Evolutionary conservation across 345 rosid genomes (phyloP).

Genomic region (Capsella bursapastoris): DNA sequence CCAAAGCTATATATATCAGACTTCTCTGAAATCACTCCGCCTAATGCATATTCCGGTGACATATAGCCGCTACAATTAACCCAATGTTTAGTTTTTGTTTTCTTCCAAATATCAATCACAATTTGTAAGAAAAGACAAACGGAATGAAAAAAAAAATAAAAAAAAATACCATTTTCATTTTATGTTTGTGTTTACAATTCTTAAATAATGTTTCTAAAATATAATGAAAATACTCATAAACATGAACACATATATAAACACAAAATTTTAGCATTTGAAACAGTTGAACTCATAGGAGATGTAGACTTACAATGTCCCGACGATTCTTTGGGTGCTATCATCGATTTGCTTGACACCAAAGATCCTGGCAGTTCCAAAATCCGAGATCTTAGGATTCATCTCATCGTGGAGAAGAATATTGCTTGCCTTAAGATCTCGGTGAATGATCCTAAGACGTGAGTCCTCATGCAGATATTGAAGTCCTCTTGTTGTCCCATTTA

Average conservation of each 20-base stretch:
- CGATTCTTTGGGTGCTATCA: background rate
- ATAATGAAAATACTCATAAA: background rate
- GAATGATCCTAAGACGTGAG: conserved; percentile 11
- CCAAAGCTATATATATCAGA: conserved; percentile 3
- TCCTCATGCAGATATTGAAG: conserved; percentile 21
- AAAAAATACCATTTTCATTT: no score
- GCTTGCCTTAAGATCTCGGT: conserved; percentile 19
- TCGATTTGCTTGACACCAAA: background rate
- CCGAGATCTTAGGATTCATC: conserved; percentile 3
- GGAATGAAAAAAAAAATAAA: no score
- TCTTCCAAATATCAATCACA: no score
- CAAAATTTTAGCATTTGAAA: background rate
- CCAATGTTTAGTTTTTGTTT: no score
- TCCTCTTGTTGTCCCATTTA: conserved; percentile 11
- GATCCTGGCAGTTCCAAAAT: background rate
- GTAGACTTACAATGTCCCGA: background rate
- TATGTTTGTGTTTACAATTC: background rate
- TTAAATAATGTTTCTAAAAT: no score
- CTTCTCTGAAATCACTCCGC: background rate
- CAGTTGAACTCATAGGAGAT: background rate
- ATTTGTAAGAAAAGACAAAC: no score
- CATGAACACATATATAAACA: background rate
- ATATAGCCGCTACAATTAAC: no score
- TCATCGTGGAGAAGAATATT: conserved; percentile 4
- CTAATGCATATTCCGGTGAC: no score